Base-by-base conservation (phyloP, 2,329 filamentous ascomycete species). In the Fusarium lateritium region DNA sequence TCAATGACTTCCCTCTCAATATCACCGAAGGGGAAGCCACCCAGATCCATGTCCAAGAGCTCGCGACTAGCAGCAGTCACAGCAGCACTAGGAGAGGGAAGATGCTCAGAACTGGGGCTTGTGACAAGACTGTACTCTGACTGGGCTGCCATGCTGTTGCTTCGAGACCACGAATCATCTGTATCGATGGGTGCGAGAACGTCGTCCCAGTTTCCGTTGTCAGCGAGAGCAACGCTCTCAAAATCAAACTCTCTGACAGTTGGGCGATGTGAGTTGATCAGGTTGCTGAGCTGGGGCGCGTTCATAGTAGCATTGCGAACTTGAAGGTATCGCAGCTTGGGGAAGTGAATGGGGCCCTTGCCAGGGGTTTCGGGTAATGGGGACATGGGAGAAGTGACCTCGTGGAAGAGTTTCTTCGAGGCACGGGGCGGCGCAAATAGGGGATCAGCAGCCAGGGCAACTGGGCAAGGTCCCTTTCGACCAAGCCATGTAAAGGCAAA, bases 401-500 rank as follows among this genome's bases (percentile, higher is more conserved):
- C 89, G 61, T 87, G 84, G 78, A 90, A 90, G 9, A 90, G 83
- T 78, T 90, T 91, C 76, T 81, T 83, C 43, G 81, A 80, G 57
- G 79, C 79, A 46, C 84, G 83, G 15, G 86, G 82, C 31, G 87
- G 83, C 24, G 87, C 84, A 74, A 91, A 90, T n/a, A 93, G 84
- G 15, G 91, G 88, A 73, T 94, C 92, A n/a, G 83, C 85, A 15
- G 89, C 84, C 7, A 94, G 83, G 0, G 90, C 89, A 21, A 96
- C 78, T 2, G 93, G 93, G 57, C 91, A 93, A 3, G 91, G 92
- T 0, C 93, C 92, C 76, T 89, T 90, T 51, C 89, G 88, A 39
- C 92, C 91, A 65, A 90, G 83, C 94, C 94, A 97, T 59, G 88
- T 86, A 79, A 97, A 97, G 58, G 86, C 86, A 58, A 97, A 85